Evolutionary conservation across 1,284 basidiomycete species (phyloP).

Genomic region (Termitomyces sp.): DNA sequence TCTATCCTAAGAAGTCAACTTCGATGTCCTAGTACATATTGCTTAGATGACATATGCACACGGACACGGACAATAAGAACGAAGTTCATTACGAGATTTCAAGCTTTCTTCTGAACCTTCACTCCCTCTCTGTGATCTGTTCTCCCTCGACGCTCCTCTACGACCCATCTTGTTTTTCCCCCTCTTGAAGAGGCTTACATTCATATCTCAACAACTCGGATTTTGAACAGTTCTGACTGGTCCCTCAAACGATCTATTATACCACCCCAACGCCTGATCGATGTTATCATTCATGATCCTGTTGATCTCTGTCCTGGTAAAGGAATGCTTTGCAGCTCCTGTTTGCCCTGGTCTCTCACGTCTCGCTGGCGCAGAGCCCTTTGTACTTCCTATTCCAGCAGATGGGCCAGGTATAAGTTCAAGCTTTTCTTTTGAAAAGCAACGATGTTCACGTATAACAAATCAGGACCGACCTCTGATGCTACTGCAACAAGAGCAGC

Average conservation of each 20-base stretch:
- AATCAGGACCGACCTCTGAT: conserved; percentile 21
- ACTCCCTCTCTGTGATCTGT: background rate
- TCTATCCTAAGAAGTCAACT: background rate
- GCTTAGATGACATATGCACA: too few relatives aligned
- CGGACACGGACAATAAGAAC: background rate
- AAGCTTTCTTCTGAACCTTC: background rate
- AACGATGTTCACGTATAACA: background rate
- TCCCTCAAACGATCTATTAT: background rate
- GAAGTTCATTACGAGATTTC: background rate
- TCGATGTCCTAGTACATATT: too few relatives aligned
- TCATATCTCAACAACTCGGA: background rate
- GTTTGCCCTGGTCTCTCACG: background rate
- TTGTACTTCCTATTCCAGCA: conserved; percentile 18
- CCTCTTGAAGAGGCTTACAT: conserved; percentile 14
- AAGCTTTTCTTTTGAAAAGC: background rate
- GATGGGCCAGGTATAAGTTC: conserved; percentile 19
- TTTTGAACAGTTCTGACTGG: background rate
- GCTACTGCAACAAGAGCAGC: conserved; percentile 20
- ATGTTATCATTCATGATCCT: conserved; percentile 7
- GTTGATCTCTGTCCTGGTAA: conserved; percentile 4
- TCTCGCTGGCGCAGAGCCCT: conserved; percentile 14
- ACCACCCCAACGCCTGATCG: background rate
- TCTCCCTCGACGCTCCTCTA: background rate
- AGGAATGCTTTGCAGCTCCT: conserved; percentile 9
- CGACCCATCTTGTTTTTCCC: background rate